These are phyloP conservation scores for Ophiorrhiza pumila DNA, from an alignment of 257 asterid genomes.

Conservation along the genomic window DNA sequence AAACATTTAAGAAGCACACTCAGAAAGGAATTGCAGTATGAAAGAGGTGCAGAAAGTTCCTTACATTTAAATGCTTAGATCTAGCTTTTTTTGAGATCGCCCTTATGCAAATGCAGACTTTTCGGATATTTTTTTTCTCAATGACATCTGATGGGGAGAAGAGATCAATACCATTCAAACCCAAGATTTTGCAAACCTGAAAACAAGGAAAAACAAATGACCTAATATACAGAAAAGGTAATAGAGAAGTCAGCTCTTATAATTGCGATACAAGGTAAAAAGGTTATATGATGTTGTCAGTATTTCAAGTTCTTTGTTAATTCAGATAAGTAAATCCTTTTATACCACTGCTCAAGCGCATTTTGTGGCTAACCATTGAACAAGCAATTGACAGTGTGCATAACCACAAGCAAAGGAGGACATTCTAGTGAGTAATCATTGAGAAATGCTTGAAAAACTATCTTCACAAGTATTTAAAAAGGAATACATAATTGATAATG, in stretches of 20 bases:
- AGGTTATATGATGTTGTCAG: neutral
- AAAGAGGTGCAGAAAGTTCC: constrained; percentile 16
- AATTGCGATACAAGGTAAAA: neutral
- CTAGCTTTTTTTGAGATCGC: constrained; percentile 82
- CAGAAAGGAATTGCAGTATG: constrained; percentile 7
- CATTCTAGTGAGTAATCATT: neutral
- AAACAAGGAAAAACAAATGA: neutral
- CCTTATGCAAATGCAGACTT: constrained; percentile 87
- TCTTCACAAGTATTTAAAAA: neutral
- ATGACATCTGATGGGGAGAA: constrained; percentile 95
- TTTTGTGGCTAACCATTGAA: neutral
- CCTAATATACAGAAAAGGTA: neutral
- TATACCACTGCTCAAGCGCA: neutral
- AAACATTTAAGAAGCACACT: neutral
- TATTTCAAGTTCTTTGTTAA: neutral
- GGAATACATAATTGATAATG: no score
- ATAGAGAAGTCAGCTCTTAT: neutral
- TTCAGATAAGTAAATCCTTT: neutral
- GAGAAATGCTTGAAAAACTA: neutral
- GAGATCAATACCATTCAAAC: constrained; percentile 88
- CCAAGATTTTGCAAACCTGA: constrained; percentile 79
- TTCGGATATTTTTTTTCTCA: constrained; percentile 68
- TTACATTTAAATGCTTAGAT: constrained; percentile 70
- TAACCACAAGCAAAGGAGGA: neutral
- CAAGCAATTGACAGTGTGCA: neutral